phyloP scores from a whole-genome alignment of 805 yeast species.

The Kuraishia capsulata region DNA sequence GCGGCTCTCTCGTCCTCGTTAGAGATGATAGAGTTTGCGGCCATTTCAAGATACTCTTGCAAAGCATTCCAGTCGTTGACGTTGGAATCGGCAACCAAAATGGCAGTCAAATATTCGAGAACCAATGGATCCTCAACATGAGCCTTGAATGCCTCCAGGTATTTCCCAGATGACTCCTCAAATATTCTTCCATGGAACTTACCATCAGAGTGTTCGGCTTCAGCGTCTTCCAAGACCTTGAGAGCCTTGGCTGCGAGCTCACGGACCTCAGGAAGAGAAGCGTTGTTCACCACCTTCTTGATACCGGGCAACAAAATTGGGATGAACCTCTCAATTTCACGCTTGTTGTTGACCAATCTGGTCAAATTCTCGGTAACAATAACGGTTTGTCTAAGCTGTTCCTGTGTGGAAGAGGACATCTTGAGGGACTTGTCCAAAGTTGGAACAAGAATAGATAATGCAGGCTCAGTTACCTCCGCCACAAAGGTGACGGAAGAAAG shows the following conservation, averaged over 20 bases:
- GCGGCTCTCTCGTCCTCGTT: conserved; percentile 24
- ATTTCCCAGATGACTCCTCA: conserved; percentile 40
- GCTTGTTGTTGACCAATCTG: conserved; percentile 85
- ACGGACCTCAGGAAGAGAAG: conserved; percentile 94
- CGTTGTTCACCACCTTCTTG: conserved; percentile 77
- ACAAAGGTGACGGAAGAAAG: conserved; percentile 92
- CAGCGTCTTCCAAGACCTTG: conserved; percentile 73
- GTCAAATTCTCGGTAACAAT: conserved; percentile 94
- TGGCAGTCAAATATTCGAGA: conserved; percentile 39
- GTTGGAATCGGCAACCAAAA: conserved; percentile 55
- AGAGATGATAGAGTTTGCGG: conserved; percentile 22
- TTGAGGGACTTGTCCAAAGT: conserved; percentile 83
- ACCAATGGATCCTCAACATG: conserved; percentile 26
- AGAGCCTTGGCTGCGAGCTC: conserved; percentile 85
- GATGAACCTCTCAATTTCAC: conserved; percentile 82
- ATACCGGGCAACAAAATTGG: conserved; percentile 90
- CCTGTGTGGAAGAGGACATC: conserved; percentile 85
- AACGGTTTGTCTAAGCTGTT: conserved; percentile 93
- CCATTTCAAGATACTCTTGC: conserved; percentile 39
- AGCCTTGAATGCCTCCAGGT: conserved; percentile 21
- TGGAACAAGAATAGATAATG: conserved; percentile 83
- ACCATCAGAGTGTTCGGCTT: conserved; percentile 56
- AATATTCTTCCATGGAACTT: conserved; percentile 70
- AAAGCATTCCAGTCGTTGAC: conserved; percentile 67
- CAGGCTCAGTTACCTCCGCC: conserved; percentile 97